A percentile compares a stretch with the other conserved stretches of the same genome.
Evolutionary conservation across 176 grass and related monocot species (phyloP).

Genomic region (Cenchrus purpureus): DNA sequence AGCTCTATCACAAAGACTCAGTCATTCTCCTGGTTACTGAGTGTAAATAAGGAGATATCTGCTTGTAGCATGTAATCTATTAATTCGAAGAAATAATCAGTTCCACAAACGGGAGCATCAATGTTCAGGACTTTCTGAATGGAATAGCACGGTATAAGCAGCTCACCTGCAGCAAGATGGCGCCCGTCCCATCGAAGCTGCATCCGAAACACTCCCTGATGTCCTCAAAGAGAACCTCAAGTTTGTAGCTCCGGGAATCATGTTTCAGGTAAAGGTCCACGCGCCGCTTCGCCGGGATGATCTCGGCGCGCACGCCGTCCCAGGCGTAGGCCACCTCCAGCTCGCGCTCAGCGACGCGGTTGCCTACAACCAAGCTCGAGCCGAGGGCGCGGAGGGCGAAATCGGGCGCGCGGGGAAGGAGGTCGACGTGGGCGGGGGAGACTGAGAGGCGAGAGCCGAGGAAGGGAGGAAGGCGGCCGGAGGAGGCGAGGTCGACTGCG

Average conservation of each 20-base stretch:
- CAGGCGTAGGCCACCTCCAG: slow-evolving; percentile 59
- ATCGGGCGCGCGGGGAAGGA: slow-evolving; percentile 72
- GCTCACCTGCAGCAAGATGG: slow-evolving; percentile 81
- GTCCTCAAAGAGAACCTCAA: slow-evolving; percentile 78
- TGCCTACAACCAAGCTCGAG: slow-evolving; percentile 44
- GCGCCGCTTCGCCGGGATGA: slow-evolving; percentile 69
- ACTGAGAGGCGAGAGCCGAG: slow-evolving; percentile 60
- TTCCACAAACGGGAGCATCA: background rate
- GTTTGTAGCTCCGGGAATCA: slow-evolving; percentile 59
- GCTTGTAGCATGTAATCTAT: background rate
- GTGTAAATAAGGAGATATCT: slow-evolving; percentile 9
- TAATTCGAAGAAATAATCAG: background rate
- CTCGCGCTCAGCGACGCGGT: slow-evolving; percentile 44
- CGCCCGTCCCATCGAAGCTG: slow-evolving; percentile 40
- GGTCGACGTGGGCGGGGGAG: slow-evolving; percentile 49
- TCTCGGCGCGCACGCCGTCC: slow-evolving; percentile 74
- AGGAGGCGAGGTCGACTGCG: slow-evolving; percentile 49
- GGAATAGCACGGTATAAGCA: background rate
- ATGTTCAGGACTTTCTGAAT: background rate
- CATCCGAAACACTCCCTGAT: slow-evolving; percentile 66
- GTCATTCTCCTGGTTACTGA: background rate
- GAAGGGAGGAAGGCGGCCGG: slow-evolving; percentile 67
- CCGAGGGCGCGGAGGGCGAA: slow-evolving; percentile 29
- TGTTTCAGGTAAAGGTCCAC: slow-evolving; percentile 74
- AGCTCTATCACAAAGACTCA: background rate